Conservation (phyloP, 495 filamentous ascomycete species). For the Parachaetomium inaequale region DNA sequence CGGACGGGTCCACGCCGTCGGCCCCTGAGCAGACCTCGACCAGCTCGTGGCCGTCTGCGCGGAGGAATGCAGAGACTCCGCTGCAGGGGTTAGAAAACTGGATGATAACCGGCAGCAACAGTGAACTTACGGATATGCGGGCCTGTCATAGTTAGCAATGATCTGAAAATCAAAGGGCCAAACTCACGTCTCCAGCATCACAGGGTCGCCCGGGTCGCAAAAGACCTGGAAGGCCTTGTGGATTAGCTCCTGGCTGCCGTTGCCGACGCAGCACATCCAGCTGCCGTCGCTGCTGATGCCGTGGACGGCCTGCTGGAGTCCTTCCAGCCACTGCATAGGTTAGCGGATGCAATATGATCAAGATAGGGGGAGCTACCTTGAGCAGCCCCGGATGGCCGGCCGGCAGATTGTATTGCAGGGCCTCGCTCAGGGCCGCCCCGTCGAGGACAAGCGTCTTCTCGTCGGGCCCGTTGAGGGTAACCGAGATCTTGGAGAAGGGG, state of each 20-base stretch:
- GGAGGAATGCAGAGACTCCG: conserved; percentile 4
- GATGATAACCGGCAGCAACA: background rate
- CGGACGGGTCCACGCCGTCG: background rate
- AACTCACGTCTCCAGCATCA: conserved; percentile 17
- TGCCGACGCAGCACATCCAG: conserved; percentile 15
- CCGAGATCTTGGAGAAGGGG: conserved; percentile 16
- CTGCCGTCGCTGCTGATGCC: background rate
- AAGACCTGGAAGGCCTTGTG: conserved; percentile 22
- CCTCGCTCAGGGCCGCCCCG: background rate
- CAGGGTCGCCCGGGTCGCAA: conserved; percentile 13
- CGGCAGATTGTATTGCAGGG: conserved; percentile 12
- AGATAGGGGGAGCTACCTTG: background rate
- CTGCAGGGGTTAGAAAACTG: background rate
- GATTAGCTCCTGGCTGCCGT: conserved; percentile 18
- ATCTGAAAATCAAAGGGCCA: background rate
- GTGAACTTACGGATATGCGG: conserved; percentile 8
- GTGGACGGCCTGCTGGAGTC: conserved; percentile 11
- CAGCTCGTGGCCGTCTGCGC: conserved; percentile 6
- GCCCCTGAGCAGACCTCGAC: background rate
- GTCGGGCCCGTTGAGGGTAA: conserved; percentile 10
- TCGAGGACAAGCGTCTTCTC: conserved; percentile 12
- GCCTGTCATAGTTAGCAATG: background rate
- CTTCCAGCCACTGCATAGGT: conserved; percentile 7
- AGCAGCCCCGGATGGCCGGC: conserved; percentile 6
- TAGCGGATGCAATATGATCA: background rate